Evolutionary conservation across 108 stramenopile genomes (phyloP).

Genomic region (Fragilaria radians): DNA sequence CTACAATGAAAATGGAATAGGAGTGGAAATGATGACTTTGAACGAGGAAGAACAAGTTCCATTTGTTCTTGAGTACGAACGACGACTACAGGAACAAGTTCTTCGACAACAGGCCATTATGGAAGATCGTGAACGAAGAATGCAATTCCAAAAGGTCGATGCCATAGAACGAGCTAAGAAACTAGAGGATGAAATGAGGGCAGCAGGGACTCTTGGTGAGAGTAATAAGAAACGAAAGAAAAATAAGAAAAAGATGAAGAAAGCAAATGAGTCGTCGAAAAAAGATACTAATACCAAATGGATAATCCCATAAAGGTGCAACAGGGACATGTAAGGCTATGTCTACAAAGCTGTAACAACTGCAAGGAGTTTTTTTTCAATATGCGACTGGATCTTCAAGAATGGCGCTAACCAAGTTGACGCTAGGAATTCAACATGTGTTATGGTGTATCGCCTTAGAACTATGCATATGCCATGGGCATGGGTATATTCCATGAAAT

Average conservation of each 20-base stretch:
- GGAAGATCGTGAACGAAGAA: conserved; percentile 19
- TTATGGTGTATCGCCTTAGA: no score
- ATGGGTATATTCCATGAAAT: no score
- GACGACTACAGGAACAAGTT: conserved; percentile 11
- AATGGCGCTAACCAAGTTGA: no score
- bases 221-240: conserved; percentile 15
- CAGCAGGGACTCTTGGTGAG: not conserved
- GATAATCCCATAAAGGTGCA: not conserved
- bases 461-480: no score
- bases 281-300: no score
- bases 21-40: conserved; percentile 26
- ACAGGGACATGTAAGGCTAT: no score
- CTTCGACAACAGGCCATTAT: conserved; percentile 4
- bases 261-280: not conserved
- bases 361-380: no score
- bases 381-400: no score
- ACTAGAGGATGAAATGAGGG: conserved; percentile 13
- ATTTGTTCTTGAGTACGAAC: conserved; percentile 13
- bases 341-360: no score
- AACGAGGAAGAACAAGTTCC: conserved; percentile 10
- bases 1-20: conserved; percentile 51
- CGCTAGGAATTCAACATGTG: no score
- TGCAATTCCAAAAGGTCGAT: conserved; percentile 22
- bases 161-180: conserved; percentile 16
- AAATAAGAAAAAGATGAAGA: conserved; percentile 1